These are phyloP conservation scores for Blepharisma japonicum DNA, from an alignment of 73 alveolate species.

Conservation along the genomic window DNA sequence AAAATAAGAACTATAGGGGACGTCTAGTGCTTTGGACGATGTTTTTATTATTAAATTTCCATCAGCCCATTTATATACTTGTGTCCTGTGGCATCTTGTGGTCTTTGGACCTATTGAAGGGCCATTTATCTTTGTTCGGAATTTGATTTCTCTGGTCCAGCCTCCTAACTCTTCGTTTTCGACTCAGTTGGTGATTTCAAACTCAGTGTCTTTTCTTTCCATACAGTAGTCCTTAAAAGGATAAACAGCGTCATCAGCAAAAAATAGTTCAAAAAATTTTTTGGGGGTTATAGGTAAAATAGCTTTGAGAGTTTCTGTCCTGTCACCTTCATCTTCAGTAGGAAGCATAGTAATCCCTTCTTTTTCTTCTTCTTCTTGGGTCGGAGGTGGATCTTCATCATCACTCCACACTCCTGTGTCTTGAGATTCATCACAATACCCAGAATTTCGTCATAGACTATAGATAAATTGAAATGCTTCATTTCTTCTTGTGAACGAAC, in stretches of 20 bases:
- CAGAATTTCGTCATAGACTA: constrained; percentile 58
- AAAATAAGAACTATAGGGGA: constrained; percentile 29
- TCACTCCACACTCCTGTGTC: constrained; percentile 39
- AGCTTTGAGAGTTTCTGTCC: not conserved
- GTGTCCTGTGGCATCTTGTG: constrained; percentile 18
- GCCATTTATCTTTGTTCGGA: constrained; percentile 24
- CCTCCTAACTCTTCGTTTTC: constrained; percentile 29
- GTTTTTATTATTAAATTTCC: not conserved
- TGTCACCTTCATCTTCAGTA: constrained; percentile 17
- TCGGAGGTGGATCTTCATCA: constrained; percentile 33
- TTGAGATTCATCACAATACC: constrained; percentile 39
- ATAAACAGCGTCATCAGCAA: constrained; percentile 11
- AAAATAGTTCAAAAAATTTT: constrained; percentile 24
- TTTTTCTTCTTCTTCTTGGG: constrained; percentile 19
- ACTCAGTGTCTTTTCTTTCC: constrained; percentile 10
- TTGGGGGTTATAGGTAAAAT: constrained; percentile 24
- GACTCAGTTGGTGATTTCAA: constrained; percentile 19
- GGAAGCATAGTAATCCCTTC: constrained; percentile 30
- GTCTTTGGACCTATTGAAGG: constrained; percentile 27
- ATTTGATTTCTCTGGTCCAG: constrained; percentile 28
- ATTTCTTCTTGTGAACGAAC: constrained; percentile 41
- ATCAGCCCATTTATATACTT: constrained; percentile 17
- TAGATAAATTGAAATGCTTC: constrained; percentile 42
- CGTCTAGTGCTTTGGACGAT: constrained; percentile 30
- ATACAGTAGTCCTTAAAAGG: constrained; percentile 6